Base-by-base conservation (phyloP, 2,329 filamentous ascomycete species). In the Alternaria infectoria region DNA sequence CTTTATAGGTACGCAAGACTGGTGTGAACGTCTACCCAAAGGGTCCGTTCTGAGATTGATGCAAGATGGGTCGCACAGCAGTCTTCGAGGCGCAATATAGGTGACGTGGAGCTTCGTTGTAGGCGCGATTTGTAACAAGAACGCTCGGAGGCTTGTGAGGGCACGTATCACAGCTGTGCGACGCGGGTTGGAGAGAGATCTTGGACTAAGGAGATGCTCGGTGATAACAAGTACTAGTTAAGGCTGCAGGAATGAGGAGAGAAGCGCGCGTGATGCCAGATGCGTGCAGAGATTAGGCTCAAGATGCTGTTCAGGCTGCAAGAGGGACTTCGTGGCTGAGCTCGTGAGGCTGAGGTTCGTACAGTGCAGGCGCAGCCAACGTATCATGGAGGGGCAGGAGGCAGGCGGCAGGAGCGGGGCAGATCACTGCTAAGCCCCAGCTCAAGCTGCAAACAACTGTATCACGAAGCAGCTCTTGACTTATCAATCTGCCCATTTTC, bases 351-450 rank as follows among this genome's bases (percentile, higher is more conserved):
- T 40, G 47, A 55, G 25, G 47, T 30, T 40, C 28, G 17, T 36
- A 19, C 4, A 44, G 21, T 13, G 32, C 30, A 44, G 28, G 43
- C 28, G 21, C 21, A 32, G 45, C 47, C 30, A 59, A 54, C 49
- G 43, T 49, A 40, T 65, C 55, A 50, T 50, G 46, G 61, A 52
- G 65, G 56, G 62, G 63, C n/a, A 40, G 9, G n/a, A 3, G 60
- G 49, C 59, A 44, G 25, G 32, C 44, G n/a, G 52, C 32, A 55
- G 49, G 45, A 59, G 57, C 47, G 62, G 64, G 58, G 64, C 64
- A 57, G 17, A 15, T 47, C 47, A 43, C 28, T 12, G 61, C 46
- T 56, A 55, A 54, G 59, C 55, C 52, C 23, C 49, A 49, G 23
- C 23, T 11, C 11, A 61, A 19, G 8, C 32, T 30, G n/a, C 13